Conservation (phyloP, 1,139 yeast genomes). For the Wickerhamiella pararugosa region DNA sequence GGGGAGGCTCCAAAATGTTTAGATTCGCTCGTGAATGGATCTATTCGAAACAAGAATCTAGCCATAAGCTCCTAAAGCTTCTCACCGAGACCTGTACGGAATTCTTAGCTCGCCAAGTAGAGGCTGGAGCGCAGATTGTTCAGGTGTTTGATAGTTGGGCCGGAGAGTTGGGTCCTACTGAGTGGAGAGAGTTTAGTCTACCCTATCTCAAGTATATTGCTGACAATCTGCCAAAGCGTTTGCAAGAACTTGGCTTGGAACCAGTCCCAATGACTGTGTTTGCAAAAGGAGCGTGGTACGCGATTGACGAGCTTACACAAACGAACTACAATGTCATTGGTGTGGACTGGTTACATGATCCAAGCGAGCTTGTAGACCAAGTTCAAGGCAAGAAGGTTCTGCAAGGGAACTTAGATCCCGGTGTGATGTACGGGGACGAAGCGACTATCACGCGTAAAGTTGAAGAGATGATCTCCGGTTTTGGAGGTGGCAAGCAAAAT, state of each 20-base stretch:
- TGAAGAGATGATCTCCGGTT: constrained; percentile 73
- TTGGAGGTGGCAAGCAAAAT: constrained; percentile 81
- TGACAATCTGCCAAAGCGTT: constrained; percentile 48
- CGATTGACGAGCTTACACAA: constrained; percentile 69
- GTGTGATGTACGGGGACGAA: constrained; percentile 78
- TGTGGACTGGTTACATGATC: constrained; percentile 82
- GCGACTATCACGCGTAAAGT: constrained; percentile 70
- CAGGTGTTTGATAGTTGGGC: constrained; percentile 98
- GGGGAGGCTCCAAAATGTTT: constrained; percentile 88
- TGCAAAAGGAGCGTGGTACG: constrained; percentile 97
- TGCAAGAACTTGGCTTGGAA: constrained; percentile 61
- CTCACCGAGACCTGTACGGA: constrained; percentile 84
- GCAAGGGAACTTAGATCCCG: constrained; percentile 95
- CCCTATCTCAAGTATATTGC: constrained; percentile 78
- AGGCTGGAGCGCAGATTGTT: constrained; percentile 95
- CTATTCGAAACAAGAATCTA: constrained; percentile 56
- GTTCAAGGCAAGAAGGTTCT: constrained; percentile 66
- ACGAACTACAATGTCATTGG: constrained; percentile 82
- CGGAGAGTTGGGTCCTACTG: constrained; percentile 84
- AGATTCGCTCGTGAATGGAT: constrained; percentile 89
- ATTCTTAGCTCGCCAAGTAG: constrained; percentile 84
- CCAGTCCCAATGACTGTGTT: constrained; percentile 74
- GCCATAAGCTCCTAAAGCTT: constrained; percentile 59
- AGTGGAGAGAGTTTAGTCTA: constrained; percentile 73
- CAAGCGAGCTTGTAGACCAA: constrained; percentile 70